Conservation (phyloP, 345 rosid genomes). For the Citrus mangshanensis region DNA sequence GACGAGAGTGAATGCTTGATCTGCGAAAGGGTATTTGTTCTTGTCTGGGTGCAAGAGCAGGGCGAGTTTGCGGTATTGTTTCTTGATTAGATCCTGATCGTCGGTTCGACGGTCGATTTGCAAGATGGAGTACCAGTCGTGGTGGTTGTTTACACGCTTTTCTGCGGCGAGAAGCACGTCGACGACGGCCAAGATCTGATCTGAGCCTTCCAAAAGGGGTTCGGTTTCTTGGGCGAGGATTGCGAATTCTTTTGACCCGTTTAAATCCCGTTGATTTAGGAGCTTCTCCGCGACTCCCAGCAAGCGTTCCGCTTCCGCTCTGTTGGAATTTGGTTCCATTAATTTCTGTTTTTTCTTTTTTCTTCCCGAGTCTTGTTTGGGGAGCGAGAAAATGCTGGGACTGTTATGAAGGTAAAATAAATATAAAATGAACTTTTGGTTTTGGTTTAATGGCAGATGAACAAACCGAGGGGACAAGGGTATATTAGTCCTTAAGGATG, state of each 20-base stretch:
- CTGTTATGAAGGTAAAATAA: background rate
- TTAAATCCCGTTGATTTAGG: constrained; percentile 60
- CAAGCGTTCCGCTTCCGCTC: constrained; percentile 73
- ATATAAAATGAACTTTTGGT: background rate
- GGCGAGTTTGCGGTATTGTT: constrained; percentile 79
- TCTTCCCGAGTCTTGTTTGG: background rate
- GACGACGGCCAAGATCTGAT: constrained; percentile 82
- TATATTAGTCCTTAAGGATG: background rate
- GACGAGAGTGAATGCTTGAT: constrained; percentile 80
- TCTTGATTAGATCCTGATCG: constrained; percentile 66
- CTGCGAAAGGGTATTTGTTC: constrained; percentile 65
- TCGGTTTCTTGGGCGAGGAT: constrained; percentile 79
- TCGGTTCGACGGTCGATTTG: constrained; percentile 53
- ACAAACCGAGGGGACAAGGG: background rate
- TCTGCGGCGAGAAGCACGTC: constrained; percentile 71
- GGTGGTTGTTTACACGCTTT: constrained; percentile 56
- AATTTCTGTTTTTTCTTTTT: background rate
- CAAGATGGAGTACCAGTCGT: constrained; percentile 80
- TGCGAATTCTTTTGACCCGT: constrained; percentile 73
- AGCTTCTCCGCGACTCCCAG: constrained; percentile 87
- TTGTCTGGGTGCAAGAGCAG: constrained; percentile 91
- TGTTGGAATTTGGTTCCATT: constrained; percentile 52
- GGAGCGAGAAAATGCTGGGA: background rate
- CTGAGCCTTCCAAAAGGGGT: constrained; percentile 80
- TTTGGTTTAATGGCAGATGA: background rate